Percentiles rank a stretch among this genome's conserved stretches.
phyloP scores from a whole-genome alignment of 179 eudicot species.

The Dionaea muscipula region DNA sequence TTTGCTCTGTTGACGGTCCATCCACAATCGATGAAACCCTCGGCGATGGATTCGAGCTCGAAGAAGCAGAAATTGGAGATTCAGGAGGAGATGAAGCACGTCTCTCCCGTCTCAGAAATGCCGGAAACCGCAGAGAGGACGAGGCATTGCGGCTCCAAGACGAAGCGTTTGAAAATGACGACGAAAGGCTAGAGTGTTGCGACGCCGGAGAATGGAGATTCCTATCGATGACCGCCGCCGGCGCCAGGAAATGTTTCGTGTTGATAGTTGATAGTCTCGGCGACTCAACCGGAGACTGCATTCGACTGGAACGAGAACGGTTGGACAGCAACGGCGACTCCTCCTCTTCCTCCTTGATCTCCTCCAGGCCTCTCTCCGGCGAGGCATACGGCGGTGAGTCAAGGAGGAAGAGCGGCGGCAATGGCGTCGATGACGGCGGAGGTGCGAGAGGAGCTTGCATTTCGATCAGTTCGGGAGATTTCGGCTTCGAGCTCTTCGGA shows the following conservation, averaged over 20 bases:
- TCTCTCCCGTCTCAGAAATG: conserved; percentile 25
- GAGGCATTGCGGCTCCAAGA: conserved; percentile 22
- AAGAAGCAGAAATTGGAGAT: conserved; percentile 21
- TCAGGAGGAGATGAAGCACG: conserved; percentile 6
- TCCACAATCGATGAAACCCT: conserved; percentile 2
- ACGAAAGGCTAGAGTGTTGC: conserved; percentile 8
- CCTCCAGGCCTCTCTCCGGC: conserved; percentile 29
- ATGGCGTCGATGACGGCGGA: conserved; percentile 20
- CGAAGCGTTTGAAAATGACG: conserved; percentile 20
- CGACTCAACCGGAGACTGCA: conserved; percentile 33
- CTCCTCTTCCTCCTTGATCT: conserved; percentile 32
- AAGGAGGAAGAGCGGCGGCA: conserved; percentile 15
- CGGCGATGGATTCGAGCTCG: background rate
- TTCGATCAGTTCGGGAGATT: conserved; percentile 58
- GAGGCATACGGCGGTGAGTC: conserved; percentile 41
- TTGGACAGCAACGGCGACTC: conserved; percentile 36
- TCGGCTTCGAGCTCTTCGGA: conserved; percentile 43
- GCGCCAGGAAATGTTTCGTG: conserved; percentile 17
- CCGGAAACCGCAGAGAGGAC: conserved; percentile 25
- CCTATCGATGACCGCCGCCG: conserved; percentile 18
- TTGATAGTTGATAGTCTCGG: conserved; percentile 37
- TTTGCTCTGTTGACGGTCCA: background rate
- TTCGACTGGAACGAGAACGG: conserved; percentile 25
- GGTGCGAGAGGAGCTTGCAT: conserved; percentile 22
- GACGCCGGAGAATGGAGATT: conserved; percentile 6